Percentiles rank a stretch among this genome's conserved stretches.
Evolutionary conservation across 306 rosid genomes (phyloP).

Genomic region (Heteromeles arbutifolia): DNA sequence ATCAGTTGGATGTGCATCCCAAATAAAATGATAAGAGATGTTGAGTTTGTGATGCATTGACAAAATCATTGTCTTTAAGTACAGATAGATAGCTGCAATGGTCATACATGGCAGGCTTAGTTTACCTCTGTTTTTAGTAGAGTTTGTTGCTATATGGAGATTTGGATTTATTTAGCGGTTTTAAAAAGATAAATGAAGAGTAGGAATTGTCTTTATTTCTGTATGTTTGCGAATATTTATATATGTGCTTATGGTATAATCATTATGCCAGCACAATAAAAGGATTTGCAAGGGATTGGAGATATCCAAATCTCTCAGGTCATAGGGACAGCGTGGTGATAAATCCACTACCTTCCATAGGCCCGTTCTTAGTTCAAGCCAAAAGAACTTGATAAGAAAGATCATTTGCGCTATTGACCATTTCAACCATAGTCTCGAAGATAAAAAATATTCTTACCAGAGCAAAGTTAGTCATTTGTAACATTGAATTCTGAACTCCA

Average conservation of each 20-base stretch:
- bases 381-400: too few relatives aligned
- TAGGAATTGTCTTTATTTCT: background rate
- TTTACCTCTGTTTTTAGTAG: background rate
- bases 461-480: background rate
- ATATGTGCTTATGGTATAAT: background rate
- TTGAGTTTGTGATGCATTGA: background rate
- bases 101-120: background rate
- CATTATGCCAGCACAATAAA: background rate
- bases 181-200: background rate
- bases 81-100: background rate
- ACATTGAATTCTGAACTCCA: background rate
- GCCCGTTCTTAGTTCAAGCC: background rate
- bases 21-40: background rate
- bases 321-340: background rate
- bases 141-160: background rate
- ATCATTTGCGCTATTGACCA: too few relatives aligned
- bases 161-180: background rate
- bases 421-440: too few relatives aligned
- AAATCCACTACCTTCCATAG: background rate
- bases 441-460: too few relatives aligned
- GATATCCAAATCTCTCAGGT: background rate
- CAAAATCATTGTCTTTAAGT: background rate
- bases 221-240: background rate
- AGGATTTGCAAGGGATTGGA: background rate
- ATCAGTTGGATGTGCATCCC: background rate